Evolutionary conservation across 371 early-diverging fungal species (phyloP), one percentile per base, ranked within the genome.

Genomic region (Cokeromyces recurvatus): DNA sequence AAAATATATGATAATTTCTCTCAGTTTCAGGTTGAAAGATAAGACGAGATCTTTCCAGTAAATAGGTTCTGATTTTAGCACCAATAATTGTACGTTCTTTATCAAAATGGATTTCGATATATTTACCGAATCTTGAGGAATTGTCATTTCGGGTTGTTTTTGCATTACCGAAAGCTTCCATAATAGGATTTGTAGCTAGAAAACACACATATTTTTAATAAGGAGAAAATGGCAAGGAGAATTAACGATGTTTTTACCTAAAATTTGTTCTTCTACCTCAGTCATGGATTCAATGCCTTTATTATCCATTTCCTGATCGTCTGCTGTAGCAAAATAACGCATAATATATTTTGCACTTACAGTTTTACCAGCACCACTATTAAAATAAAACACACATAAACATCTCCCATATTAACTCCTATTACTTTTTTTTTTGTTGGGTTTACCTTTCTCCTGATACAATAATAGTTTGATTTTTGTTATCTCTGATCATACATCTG

Each of bases 101-200:
- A 59, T 87, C 86, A 62, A 91, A 91, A 66, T 85, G 78, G 52
- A 91, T 90, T 68, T 96, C 94, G 38, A 98, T 93, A 74, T 95
- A 99, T 81, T 99, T 99, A 44, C 99, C 99, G 70, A 98, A 99
- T 21, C 99, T 86, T 46, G 95, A 95, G 46, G 89, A 88, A 74
- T 99, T 99, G 71, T 98, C 95, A 72, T 99, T 99, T 63, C 97
- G 79, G 1, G 94, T 91, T 15, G 99, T 99, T 70, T 98, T 97
- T 43, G 99, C 95, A 79, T 99, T 99, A 64, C 99, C 99, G 72
- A 99, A 99, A 19, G 97, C 90, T 81, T 99, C 99, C 76, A 98
- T 86, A 58, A 99, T 92, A 11, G 98, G 97, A 68, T 99, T 97
- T 44, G 98, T 94, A 12, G 97, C 88, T 75, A 46, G 23, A 35